Evolutionary conservation across 2,329 filamentous ascomycete species (phyloP), one percentile per base, ranked within the genome.

Genomic region (Cryphonectria parasitica): DNA sequence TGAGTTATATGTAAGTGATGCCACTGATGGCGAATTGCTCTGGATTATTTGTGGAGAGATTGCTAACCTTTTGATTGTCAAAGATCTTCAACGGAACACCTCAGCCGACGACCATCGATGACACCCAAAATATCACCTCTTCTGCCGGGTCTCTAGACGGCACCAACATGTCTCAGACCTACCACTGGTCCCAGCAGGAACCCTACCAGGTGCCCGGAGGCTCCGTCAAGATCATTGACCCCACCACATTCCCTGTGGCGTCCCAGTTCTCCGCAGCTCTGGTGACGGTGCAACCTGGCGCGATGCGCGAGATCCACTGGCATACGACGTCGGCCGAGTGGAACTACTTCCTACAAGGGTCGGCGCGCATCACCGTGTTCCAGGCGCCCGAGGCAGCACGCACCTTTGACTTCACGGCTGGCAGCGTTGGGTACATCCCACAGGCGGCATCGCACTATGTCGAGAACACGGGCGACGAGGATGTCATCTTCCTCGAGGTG

Each of bases 231-330:
- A 85, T 90, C 68, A 76, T 90, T 8, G 88, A 90, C 74, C 83
- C 86, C 0, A 76, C 78, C 0, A 87, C 83, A 1, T 90, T 90
- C 78, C 88, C 88, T 6, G 80, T 88, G 39, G 86, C 88, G 0
- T 77, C 76, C 15, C 83, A 82, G 69, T 88, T 90, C 76, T 86
- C 87, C 3, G 84, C 84, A 0, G 87, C 87, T 0, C 80, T 90
- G 1, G 85, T 90, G 13, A 87, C 84, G 2, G 80, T 90, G 43
- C 81, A 88, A 74, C 88, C 88, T 0, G 88, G 88, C n/a, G 88
- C 88, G 1, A 87, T 90, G 86, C 84, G 89, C 31, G 88, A 90
- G 76, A 80, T 91, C 60, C 88, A 90, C 79, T 90, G 88, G 88
- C 88, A 90, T 79, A 85, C 86, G 1, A 83, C 82, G 0, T 84